Base-by-base conservation (phyloP, 2,329 filamentous ascomycete genomes). In the Ophiostoma quercus region DNA sequence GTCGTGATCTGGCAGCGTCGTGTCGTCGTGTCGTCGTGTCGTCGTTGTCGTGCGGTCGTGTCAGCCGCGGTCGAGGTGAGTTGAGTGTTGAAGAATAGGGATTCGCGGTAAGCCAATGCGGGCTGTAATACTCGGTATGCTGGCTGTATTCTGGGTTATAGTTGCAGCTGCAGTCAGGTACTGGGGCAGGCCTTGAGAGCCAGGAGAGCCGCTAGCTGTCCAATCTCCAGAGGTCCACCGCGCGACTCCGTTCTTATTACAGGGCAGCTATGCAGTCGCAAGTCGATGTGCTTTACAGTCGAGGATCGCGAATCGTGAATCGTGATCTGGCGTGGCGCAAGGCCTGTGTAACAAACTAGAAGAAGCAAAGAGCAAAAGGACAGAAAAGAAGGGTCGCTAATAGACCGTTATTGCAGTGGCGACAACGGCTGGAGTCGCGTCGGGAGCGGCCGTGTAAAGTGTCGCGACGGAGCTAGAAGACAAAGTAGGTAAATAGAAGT, bases 381-480 rank as follows among this genome's bases (percentile, higher is more conserved):
- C 8, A 25, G 39, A 41, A 32, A 32, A 19, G 2, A 62, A 16
- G 57, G 57, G 57, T 32, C 62, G 62, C 34, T 25, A 34, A 41
- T 43, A 66, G 63, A 41, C 29, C 29, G 25, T 63, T 57, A 25
- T 19, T 22, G 51, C 16, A 29, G 60, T 63, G 62, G 62, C 62
- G 19, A 65, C 12, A 29, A 9, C 62, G 19, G 32, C 19, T n/a
- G 9, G 19, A 65, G 34, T 65, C 65, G 65, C 65, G 65, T 47
- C 65, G 65, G 65, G 65, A 66, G 65, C 65, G 65, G 65, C 65
- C 65, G 65, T 47, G 65, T 41, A 22, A 22, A 41, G 34, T 29
- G 11, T 25, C 65, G 65, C 65, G n/a, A 22, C 39, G 65, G 37
- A 22, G 65, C 65, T 43, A 41, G 65, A 66, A n/a, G 51, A 57